Base-by-base conservation (phyloP, 2,329 filamentous ascomycete genomes). In the Rachicladosporium sp. region DNA sequence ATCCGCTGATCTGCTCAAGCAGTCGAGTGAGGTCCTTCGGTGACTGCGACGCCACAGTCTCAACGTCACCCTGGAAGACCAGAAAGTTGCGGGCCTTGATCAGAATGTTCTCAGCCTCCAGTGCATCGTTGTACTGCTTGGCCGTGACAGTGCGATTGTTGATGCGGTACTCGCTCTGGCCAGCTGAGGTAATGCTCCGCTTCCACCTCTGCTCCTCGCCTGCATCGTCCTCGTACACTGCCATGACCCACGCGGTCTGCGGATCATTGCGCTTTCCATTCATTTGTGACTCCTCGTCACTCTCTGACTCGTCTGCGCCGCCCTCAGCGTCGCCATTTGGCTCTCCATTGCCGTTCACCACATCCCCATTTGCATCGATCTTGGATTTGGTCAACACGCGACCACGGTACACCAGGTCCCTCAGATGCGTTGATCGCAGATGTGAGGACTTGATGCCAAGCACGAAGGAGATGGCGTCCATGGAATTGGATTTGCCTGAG, bases 381-480 rank as follows among this genome's bases (percentile, higher is more conserved):
- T 85, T 93, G 29, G 87, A 87, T 10, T 85, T 89, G 55, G 88
- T 85, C 53, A 98, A 72, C 9, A 96, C 87, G 49, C 89, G 82
- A 38, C 91, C 93, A 50, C 91, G 88, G 61, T 98, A 98, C 40
- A 98, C 85, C 29, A 98, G 74, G 58, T 98, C 91, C 62, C 86
- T 85, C 15, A 98, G 76, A 55, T 96, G 87, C 29, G 86, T 78
- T 3, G 93, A 98, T 54, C 91, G 86, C 40, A 98, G 71, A 61
- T 96, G 89, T n/a, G 89, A 93, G 3, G 91, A 98, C 61, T 96
- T 95, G 62, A 98, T 96, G 49, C 91, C 91, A 42, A 98, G 76
- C 43, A 98, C 91, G 64, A 98, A 98, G 50, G 91, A 98, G 52
- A 98, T 98, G 51, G 91, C 91, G 61, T 98, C 91, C 91, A 98